A percentile compares a stretch with the other conserved stretches of the same genome.
phyloP scores from a whole-genome alignment of 441 rosid species.

The Adansonia rubrostipa region DNA sequence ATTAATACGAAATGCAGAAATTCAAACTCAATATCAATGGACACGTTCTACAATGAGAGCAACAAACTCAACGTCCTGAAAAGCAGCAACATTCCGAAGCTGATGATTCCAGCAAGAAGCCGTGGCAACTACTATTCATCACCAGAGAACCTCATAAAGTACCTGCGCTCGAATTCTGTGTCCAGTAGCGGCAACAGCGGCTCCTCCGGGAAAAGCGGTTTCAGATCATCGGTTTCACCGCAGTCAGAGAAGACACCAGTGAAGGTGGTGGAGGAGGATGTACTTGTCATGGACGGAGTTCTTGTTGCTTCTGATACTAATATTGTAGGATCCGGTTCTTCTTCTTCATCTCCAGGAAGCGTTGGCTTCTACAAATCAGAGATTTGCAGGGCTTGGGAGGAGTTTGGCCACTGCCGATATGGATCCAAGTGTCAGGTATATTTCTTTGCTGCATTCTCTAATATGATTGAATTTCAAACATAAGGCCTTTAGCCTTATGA shows the following conservation, averaged over 20 bases:
- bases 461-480: not conserved
- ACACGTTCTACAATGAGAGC: constrained; percentile 29
- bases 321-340: constrained; percentile 29
- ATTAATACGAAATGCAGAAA: constrained; percentile 1
- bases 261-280: constrained; percentile 46
- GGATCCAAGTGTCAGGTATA: constrained; percentile 48
- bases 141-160: constrained; percentile 30
- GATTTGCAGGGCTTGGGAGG: constrained; percentile 52
- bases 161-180: constrained; percentile 32
- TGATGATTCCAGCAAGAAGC: constrained; percentile 25
- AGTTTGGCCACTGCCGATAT: constrained; percentile 47
- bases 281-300: constrained; percentile 68
- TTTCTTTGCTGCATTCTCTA: constrained; percentile 5
- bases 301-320: constrained; percentile 43
- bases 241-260: constrained; percentile 30
- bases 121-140: constrained; percentile 29
- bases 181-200: constrained; percentile 17
- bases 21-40: constrained; percentile 27
- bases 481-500: not conserved
- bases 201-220: constrained; percentile 30
- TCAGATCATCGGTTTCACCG: constrained; percentile 36
- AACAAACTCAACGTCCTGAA: constrained; percentile 24
- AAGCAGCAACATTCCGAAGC: constrained; percentile 20
- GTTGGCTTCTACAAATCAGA: constrained; percentile 38
- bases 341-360: constrained; percentile 34